Evolutionary conservation across 208 protist genomes (phyloP), one percentile per base, ranked within the genome.

Genomic region (Porcisia hertigi): DNA sequence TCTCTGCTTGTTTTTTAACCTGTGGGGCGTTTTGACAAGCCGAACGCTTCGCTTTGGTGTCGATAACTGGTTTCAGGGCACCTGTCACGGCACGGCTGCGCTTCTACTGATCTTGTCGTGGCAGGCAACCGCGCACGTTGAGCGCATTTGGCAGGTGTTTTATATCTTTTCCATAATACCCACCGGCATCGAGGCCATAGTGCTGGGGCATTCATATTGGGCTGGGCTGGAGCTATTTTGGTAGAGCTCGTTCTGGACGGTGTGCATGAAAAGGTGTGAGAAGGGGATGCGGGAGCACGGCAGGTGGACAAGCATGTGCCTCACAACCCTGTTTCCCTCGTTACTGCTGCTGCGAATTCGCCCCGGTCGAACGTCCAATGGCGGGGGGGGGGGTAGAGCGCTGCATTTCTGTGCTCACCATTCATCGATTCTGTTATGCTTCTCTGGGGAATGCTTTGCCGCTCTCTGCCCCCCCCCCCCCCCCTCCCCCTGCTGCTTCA

Each of bases 151-250:
- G 86, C 87, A 93, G 36, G 74, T 94, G 2, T 94, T 94, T 43
- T 94, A 90, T 70, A 85, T 89, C 18, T 94, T 94, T 58, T 85
- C 83, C 64, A 86, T 92, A 43, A 88, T 93, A 34, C 88, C 92
- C 39, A 88, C 88, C n/a, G 83, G 71, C 34, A 75, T 94, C 59
- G 92, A 94, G 57, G 73, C 82, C 11, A 60, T 86, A 23, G 73
- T 81, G 34, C 59, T 96, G 63, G 77, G 71, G 8, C 67, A 80
- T 47, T 93, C 89, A 20, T 93, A 88, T 63, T 57, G 76, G 55
- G 60, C 55, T 36, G 88, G 88, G 0, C 54, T 90, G 45, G 82
- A 95, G 54, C 75, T 80, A 36, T 92, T 79, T 59, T 85, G 69
- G 30, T 89, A 69, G 81, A 5, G 20, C 11, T 55, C n/a, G 3